These are phyloP conservation scores for Cyberlindnera euphorbiiphila DNA, from an alignment of 805 yeast genomes.

Conservation along the genomic window DNA sequence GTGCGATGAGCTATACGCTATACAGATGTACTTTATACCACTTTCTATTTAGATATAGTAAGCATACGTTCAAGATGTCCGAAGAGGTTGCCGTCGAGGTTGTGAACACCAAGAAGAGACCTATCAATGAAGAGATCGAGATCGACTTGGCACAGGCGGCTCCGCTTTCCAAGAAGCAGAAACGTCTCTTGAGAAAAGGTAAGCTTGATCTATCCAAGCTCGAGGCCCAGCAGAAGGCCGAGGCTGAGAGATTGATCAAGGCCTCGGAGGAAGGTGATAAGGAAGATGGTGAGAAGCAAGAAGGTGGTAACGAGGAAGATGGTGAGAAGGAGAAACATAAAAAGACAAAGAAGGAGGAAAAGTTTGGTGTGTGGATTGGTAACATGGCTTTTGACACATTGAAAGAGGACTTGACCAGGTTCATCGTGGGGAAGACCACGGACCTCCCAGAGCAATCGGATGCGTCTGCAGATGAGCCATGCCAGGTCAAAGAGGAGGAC, in stretches of 20 bases:
- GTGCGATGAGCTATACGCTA: conserved; percentile 19
- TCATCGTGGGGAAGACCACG: conserved; percentile 57
- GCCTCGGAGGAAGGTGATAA: conserved; percentile 32
- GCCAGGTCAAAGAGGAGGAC: conserved; percentile 48
- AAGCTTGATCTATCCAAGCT: conserved; percentile 58
- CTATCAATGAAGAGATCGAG: conserved; percentile 42
- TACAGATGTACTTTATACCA: too few relatives aligned
- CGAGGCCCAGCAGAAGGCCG: conserved; percentile 37
- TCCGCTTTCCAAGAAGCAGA: conserved; percentile 89
- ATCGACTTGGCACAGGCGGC: conserved; percentile 66
- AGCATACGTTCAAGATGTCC: too few relatives aligned
- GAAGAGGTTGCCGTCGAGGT: too few relatives aligned
- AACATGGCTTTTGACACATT: conserved; percentile 83
- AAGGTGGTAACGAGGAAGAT: conserved; percentile 19
- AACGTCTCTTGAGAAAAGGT: conserved; percentile 78
- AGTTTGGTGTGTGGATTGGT: conserved; percentile 90
- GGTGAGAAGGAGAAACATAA: conserved; percentile 18
- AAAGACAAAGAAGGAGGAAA: conserved; percentile 39
- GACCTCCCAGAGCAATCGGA: conserved; percentile 31
- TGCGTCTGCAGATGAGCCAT: conserved; percentile 30
- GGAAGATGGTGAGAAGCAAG: conserved; percentile 12
- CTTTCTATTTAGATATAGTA: too few relatives aligned
- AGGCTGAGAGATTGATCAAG: conserved; percentile 36
- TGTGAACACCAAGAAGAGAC: conserved; percentile 21
- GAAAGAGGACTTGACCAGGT: conserved; percentile 65